Conservation (phyloP, 768 basidiomycete species). For the Amanita subjunquillea region DNA sequence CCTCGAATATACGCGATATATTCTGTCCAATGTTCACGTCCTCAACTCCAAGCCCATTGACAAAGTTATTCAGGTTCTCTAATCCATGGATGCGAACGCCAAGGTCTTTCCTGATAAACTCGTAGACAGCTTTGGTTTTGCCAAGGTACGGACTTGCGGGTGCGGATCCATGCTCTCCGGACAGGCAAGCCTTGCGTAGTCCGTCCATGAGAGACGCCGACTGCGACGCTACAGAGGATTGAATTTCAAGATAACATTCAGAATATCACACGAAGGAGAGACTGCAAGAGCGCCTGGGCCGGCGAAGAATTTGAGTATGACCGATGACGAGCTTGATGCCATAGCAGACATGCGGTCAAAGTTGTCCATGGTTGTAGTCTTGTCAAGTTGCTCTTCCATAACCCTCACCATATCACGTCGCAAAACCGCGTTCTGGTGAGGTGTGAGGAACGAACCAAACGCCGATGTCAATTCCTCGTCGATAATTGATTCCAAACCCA, state of each 20-base stretch:
- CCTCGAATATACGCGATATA: conserved; percentile 67
- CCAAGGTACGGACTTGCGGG: conserved; percentile 58
- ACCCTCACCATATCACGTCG: conserved; percentile 24
- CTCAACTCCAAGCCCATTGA: conserved; percentile 31
- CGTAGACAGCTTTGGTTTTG: conserved; percentile 56
- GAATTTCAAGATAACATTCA: conserved; percentile 36
- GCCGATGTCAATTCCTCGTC: conserved; percentile 34
- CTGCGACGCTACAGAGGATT: conserved; percentile 36
- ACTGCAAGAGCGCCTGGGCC: conserved; percentile 23
- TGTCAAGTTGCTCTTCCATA: conserved; percentile 50
- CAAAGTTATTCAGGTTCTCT: conserved; percentile 48
- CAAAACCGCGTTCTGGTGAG: conserved; percentile 20
- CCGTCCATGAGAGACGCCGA: conserved; percentile 33
- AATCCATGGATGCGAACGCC: conserved; percentile 66
- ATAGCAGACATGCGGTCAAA: conserved; percentile 53
- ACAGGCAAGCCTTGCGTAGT: conserved; percentile 44
- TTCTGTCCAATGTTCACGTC: conserved; percentile 61
- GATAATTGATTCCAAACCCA: conserved; percentile 34
- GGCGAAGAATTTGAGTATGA: conserved; percentile 35
- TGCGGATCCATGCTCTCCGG: conserved; percentile 44
- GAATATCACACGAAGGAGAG: conserved; percentile 12
- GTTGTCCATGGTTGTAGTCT: conserved; percentile 62
- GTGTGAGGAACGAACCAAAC: conserved; percentile 29
- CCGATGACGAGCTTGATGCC: conserved; percentile 44
- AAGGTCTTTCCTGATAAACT: conserved; percentile 54